A percentile compares a stretch with the other conserved stretches of the same genome.
These are phyloP conservation scores for Schizothecium vesticola DNA, from an alignment of 495 filamentous ascomycete genomes.

Conservation along the genomic window DNA sequence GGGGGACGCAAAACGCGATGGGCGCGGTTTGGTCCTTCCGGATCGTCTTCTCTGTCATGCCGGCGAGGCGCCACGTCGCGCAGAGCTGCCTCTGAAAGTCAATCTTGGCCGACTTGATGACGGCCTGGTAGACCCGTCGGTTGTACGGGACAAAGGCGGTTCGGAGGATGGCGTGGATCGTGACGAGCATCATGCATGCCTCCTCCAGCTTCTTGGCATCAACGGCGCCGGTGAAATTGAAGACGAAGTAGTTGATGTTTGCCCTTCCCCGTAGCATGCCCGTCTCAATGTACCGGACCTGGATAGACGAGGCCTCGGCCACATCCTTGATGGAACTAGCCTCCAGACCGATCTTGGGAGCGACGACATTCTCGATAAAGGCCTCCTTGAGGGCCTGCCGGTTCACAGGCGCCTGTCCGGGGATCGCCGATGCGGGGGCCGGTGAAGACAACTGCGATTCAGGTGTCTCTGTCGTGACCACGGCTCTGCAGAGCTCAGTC, in stretches of 20 bases:
- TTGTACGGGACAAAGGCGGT: constrained; percentile 40
- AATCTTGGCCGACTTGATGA: constrained; percentile 34
- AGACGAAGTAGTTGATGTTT: constrained; percentile 40
- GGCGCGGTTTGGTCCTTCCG: constrained; percentile 35
- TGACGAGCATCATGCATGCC: constrained; percentile 34
- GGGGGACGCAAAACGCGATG: constrained; percentile 34
- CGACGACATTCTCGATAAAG: constrained; percentile 30
- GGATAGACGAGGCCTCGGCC: constrained; percentile 38
- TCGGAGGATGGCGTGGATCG: constrained; percentile 41
- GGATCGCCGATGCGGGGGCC: neutral
- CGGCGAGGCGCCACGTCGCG: constrained; percentile 37
- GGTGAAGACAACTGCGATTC: constrained; percentile 13
- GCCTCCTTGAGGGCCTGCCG: constrained; percentile 23
- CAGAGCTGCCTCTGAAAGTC: constrained; percentile 39
- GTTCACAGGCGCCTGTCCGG: constrained; percentile 11
- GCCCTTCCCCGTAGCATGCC: constrained; percentile 38
- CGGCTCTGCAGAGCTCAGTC: constrained; percentile 35
- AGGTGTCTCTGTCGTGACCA: constrained; percentile 18
- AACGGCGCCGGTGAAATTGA: constrained; percentile 38
- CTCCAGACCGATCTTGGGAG: constrained; percentile 33
- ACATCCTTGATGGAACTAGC: constrained; percentile 34
- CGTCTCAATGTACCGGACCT: constrained; percentile 43
- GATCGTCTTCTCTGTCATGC: constrained; percentile 34
- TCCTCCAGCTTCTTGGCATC: constrained; percentile 40
- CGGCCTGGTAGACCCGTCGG: constrained; percentile 41